A percentile compares a stretch with the other conserved stretches of the same genome.
Conservation (phyloP, 768 basidiomycete genomes). For the Agaricus blazei region DNA sequence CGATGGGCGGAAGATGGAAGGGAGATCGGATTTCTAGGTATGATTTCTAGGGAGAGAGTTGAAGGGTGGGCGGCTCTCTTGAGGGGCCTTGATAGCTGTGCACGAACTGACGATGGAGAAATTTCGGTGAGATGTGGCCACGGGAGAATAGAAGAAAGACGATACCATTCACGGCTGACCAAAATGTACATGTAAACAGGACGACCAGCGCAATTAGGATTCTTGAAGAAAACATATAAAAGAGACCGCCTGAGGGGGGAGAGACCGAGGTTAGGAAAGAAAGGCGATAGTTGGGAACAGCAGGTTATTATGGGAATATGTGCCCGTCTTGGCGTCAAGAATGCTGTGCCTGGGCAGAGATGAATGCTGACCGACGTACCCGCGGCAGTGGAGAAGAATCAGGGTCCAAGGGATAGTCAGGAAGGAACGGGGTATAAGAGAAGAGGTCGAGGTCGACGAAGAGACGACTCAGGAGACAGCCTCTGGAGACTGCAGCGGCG, state of each 20-base stretch:
- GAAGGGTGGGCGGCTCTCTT: slow-evolving; percentile 46
- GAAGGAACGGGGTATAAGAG: not conserved
- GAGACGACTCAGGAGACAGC: no score
- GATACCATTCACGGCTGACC: not conserved
- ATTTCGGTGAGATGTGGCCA: not conserved
- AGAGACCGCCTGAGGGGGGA: slow-evolving; percentile 22
- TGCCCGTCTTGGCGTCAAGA: slow-evolving; percentile 13
- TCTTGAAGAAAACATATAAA: slow-evolving; percentile 29
- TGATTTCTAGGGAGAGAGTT: slow-evolving; percentile 49
- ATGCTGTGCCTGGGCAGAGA: slow-evolving; percentile 12
- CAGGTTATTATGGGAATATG: slow-evolving; percentile 11
- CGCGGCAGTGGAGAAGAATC: not conserved
- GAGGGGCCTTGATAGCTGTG: slow-evolving; percentile 39
- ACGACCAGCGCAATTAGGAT: slow-evolving; percentile 41
- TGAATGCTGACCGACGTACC: not conserved
- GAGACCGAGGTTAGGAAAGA: not conserved
- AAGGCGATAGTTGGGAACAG: not conserved
- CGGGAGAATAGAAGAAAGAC: not conserved
- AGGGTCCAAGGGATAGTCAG: not conserved
- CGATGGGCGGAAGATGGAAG: slow-evolving; percentile 17
- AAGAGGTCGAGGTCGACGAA: no score
- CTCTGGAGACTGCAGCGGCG: not conserved
- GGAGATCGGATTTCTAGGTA: slow-evolving; percentile 37
- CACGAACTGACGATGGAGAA: slow-evolving; percentile 34
- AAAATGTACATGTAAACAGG: slow-evolving; percentile 26